phyloP scores from a whole-genome alignment of 2,329 filamentous ascomycete species.

The Lachnellula willkommii region DNA sequence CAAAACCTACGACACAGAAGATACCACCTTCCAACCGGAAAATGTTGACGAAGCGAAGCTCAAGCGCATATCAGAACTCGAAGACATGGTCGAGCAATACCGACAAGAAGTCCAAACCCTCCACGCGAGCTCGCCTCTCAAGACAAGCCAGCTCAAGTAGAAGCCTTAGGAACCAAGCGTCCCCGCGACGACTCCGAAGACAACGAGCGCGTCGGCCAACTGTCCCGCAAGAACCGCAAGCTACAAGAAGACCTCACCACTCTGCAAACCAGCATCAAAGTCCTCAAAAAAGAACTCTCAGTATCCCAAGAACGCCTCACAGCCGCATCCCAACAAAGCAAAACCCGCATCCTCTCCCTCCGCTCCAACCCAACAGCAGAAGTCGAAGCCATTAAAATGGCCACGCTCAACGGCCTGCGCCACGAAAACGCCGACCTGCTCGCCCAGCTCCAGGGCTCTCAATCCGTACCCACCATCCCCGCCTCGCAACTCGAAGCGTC shows the following conservation, averaged over 20 bases:
- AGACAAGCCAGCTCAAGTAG: slow-evolving; percentile 44
- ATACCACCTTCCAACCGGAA: slow-evolving; percentile 77
- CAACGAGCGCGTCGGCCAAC: slow-evolving; percentile 68
- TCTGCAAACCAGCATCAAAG: slow-evolving; percentile 61
- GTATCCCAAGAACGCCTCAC: slow-evolving; percentile 69
- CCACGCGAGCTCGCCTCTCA: slow-evolving; percentile 66
- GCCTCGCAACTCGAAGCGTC: slow-evolving; percentile 69
- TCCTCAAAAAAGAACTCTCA: slow-evolving; percentile 71
- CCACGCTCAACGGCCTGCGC: slow-evolving; percentile 70
- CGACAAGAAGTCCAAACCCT: slow-evolving; percentile 71
- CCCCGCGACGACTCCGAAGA: slow-evolving; percentile 51
- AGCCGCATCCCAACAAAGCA: slow-evolving; percentile 58
- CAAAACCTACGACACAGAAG: slow-evolving; percentile 81
- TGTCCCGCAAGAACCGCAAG: slow-evolving; percentile 82
- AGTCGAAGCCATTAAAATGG: slow-evolving; percentile 75
- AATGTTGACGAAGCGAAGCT: slow-evolving; percentile 70
- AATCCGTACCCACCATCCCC: slow-evolving; percentile 52
- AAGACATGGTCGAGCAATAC: slow-evolving; percentile 82
- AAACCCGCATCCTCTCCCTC: slow-evolving; percentile 78
- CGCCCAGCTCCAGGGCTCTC: slow-evolving; percentile 54
- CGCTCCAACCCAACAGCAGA: slow-evolving; percentile 89
- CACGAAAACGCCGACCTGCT: slow-evolving; percentile 82
- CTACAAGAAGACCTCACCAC: slow-evolving; percentile 72
- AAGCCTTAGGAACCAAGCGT: slow-evolving; percentile 56
- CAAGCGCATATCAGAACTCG: slow-evolving; percentile 72